Conservation (phyloP, 768 basidiomycete species). For the Trametes gibbosa region DNA sequence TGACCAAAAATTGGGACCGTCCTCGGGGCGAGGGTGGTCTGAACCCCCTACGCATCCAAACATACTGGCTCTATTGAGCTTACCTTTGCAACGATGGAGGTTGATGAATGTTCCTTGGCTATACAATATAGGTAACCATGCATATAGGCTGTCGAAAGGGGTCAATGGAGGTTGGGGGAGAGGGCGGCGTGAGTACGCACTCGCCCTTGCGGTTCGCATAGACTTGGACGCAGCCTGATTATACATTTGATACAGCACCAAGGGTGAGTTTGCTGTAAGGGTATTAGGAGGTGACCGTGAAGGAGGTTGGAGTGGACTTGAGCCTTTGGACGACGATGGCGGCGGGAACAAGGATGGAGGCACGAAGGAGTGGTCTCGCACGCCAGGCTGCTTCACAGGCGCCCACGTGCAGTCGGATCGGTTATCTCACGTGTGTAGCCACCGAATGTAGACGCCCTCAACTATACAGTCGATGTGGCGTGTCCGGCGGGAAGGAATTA, state of each 20-base stretch:
- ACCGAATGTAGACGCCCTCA: slow-evolving; percentile 8
- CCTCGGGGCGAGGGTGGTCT: no score
- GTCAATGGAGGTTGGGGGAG: not conserved
- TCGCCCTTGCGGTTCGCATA: not conserved
- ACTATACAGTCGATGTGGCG: slow-evolving; percentile 18
- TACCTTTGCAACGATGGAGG: no score
- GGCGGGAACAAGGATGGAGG: slow-evolving; percentile 18
- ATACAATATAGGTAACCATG: not conserved
- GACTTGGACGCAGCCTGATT: not conserved
- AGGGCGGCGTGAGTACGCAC: not conserved
- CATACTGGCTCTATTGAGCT: no score
- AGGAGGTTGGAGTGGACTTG: not conserved
- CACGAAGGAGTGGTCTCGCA: slow-evolving; percentile 21
- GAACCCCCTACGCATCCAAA: no score
- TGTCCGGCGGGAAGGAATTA: no score
- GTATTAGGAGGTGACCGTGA: not conserved
- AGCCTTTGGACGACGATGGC: slow-evolving; percentile 6
- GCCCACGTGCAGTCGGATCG: slow-evolving; percentile 14
- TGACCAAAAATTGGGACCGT: not conserved
- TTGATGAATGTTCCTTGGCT: not conserved
- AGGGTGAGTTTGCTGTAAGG: not conserved
- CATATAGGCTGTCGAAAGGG: not conserved
- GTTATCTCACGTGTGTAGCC: slow-evolving; percentile 17
- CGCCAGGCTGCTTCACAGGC: slow-evolving; percentile 17
- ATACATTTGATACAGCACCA: no score